Conservation (phyloP, 495 filamentous ascomycete species). For the Penicillium paradoxum region DNA sequence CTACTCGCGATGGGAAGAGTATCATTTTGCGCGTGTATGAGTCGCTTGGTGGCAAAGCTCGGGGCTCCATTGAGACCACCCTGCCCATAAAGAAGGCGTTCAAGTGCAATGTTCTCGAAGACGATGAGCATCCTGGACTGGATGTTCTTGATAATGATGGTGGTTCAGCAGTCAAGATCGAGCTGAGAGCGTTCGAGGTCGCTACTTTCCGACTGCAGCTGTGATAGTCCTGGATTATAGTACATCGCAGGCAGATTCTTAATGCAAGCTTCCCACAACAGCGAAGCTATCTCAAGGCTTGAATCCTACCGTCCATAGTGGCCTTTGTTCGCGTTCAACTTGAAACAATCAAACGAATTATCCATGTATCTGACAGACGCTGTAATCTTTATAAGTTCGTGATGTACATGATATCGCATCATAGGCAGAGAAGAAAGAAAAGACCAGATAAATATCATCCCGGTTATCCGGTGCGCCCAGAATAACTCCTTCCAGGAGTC, state of each 20-base stretch:
- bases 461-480: slow-evolving; percentile 4
- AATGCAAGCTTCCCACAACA: not conserved
- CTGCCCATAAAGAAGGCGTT: slow-evolving; percentile 69
- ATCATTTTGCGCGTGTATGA: slow-evolving; percentile 85
- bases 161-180: slow-evolving; percentile 52
- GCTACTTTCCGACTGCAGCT: slow-evolving; percentile 77
- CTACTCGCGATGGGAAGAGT: slow-evolving; percentile 64
- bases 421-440: not conserved
- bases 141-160: slow-evolving; percentile 35
- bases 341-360: not conserved
- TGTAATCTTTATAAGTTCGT: slow-evolving; percentile 12
- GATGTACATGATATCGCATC: slow-evolving; percentile 21
- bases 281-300: too few species aligned
- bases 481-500: not conserved
- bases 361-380: not conserved
- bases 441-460: not conserved
- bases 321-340: too few species aligned
- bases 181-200: slow-evolving; percentile 84
- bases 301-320: too few species aligned
- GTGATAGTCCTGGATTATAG: slow-evolving; percentile 20
- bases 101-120: slow-evolving; percentile 70
- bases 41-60: slow-evolving; percentile 76
- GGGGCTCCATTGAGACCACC: slow-evolving; percentile 58
- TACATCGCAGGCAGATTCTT: not conserved
- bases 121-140: slow-evolving; percentile 50